phyloP scores from a whole-genome alignment of 2,329 filamentous ascomycete species.

The Xylariomycetidae sp. region DNA sequence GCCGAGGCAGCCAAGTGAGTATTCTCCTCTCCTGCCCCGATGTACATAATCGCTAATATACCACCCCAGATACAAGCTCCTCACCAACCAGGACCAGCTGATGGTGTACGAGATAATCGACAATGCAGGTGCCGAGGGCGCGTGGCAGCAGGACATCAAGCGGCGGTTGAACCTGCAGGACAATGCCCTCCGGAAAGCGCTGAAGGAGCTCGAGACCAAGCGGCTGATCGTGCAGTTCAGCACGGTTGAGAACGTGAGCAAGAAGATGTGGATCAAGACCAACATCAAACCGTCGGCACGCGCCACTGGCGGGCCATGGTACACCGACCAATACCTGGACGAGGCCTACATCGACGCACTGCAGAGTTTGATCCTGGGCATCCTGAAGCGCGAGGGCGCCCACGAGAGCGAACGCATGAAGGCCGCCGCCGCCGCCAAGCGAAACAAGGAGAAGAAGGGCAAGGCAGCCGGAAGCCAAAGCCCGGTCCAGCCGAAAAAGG shows the following conservation, averaged over 20 bases:
- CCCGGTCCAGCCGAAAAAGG: constrained; percentile 49
- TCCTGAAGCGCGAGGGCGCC: constrained; percentile 27
- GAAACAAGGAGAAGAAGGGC: too few relatives aligned
- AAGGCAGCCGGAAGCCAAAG: constrained; percentile 29
- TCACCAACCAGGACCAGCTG: constrained; percentile 65
- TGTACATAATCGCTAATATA: too few relatives aligned
- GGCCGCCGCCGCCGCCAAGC: constrained; percentile 4
- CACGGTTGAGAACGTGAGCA: constrained; percentile 81
- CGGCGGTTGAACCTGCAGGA: constrained; percentile 77
- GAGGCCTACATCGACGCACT: constrained; percentile 79
- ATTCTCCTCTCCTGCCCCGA: constrained; percentile 1
- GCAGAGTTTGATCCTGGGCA: constrained; percentile 37
- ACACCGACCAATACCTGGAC: constrained; percentile 85
- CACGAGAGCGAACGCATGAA: constrained; percentile 27
- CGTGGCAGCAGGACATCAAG: constrained; percentile 86
- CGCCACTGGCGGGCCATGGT: constrained; percentile 91
- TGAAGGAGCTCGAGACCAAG: constrained; percentile 79
- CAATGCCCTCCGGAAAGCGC: constrained; percentile 68
- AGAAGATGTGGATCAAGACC: constrained; percentile 94
- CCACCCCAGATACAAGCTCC: constrained; percentile 47
- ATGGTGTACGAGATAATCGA: constrained; percentile 89
- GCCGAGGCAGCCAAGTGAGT: constrained; percentile 58
- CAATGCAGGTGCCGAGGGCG: constrained; percentile 73
- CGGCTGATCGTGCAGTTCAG: constrained; percentile 83
- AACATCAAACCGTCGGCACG: constrained; percentile 80